Percentiles rank a stretch among this genome's conserved stretches.
These are phyloP conservation scores for Pythium volutum DNA, from an alignment of 352 stramenopile species.

Conservation along the genomic window DNA sequence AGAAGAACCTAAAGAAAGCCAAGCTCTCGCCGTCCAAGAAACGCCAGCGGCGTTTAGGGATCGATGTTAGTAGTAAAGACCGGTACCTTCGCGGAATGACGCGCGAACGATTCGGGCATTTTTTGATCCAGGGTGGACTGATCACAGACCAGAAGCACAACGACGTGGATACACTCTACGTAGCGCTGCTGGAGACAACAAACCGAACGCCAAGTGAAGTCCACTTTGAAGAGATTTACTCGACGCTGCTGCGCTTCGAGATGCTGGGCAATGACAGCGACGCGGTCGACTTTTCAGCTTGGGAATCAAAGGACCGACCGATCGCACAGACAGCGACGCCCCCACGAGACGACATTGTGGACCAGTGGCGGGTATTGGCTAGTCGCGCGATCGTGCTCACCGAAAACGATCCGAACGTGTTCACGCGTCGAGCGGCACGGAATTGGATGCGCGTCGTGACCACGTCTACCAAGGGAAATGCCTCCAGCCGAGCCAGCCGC, in stretches of 20 bases:
- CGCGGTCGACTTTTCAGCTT: constrained; percentile 10
- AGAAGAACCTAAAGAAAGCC: constrained; percentile 33
- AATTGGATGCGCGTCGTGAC: neutral
- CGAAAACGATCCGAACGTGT: constrained; percentile 57
- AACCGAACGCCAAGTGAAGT: constrained; percentile 11
- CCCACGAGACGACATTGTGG: constrained; percentile 9
- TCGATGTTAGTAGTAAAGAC: constrained; percentile 6
- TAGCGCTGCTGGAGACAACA: constrained; percentile 3
- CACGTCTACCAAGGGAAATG: neutral
- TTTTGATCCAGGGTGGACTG: constrained; percentile 41
- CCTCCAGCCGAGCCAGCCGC: neutral
- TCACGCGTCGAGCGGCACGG: constrained; percentile 20
- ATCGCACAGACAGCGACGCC: too few relatives aligned
- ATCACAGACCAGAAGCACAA: constrained; percentile 27
- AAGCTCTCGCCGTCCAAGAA: constrained; percentile 9
- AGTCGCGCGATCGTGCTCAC: constrained; percentile 34
- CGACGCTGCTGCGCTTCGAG: neutral
- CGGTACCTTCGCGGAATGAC: constrained; percentile 47
- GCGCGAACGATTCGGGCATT: constrained; percentile 31
- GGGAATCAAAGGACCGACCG: constrained; percentile 1
- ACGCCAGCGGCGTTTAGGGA: neutral
- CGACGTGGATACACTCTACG: constrained; percentile 46
- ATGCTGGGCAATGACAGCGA: constrained; percentile 6
- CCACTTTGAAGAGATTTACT: constrained; percentile 22
- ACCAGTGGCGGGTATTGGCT: constrained; percentile 38